phyloP scores from a whole-genome alignment of 805 yeast genomes.

The Ogataea thermomethanolica region DNA sequence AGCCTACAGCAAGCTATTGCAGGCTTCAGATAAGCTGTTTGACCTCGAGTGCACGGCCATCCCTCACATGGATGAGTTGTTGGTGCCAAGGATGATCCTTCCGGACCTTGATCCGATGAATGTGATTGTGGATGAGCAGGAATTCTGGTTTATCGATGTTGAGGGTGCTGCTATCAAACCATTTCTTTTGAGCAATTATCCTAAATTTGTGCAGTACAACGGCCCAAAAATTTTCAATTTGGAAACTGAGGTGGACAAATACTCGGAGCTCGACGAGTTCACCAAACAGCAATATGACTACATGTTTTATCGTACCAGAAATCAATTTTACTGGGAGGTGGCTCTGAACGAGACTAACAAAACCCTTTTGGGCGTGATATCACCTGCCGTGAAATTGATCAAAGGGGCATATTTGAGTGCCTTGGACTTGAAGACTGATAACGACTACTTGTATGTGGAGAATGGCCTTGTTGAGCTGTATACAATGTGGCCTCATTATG shows the following conservation, averaged over 20 bases:
- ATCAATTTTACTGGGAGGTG: constrained; percentile 84
- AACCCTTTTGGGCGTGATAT: constrained; percentile 73
- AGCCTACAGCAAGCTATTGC: constrained; percentile 60
- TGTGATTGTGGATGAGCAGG: constrained; percentile 48
- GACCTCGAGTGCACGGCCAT: constrained; percentile 50
- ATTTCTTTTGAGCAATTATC: constrained; percentile 70
- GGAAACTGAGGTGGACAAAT: constrained; percentile 71
- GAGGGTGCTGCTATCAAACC: constrained; percentile 83
- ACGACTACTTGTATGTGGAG: constrained; percentile 62
- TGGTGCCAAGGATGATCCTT: constrained; percentile 67
- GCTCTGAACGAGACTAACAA: constrained; percentile 62
- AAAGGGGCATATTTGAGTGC: constrained; percentile 63
- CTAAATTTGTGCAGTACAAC: constrained; percentile 78
- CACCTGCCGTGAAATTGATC: constrained; percentile 72
- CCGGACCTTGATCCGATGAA: constrained; percentile 94
- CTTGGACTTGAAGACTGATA: constrained; percentile 52
- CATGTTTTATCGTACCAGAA: constrained; percentile 86
- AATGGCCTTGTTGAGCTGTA: constrained; percentile 62
- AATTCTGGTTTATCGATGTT: constrained; percentile 67
- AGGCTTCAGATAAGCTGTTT: constrained; percentile 57
- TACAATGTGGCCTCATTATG: constrained; percentile 66
- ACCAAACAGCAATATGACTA: constrained; percentile 80
- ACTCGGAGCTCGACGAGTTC: constrained; percentile 58
- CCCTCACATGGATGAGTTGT: constrained; percentile 58
- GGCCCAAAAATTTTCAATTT: constrained; percentile 84